A percentile compares a stretch with the other conserved stretches of the same genome.
Conservation (phyloP, 1,284 basidiomycete genomes). For the Albatrellus sp. region DNA sequence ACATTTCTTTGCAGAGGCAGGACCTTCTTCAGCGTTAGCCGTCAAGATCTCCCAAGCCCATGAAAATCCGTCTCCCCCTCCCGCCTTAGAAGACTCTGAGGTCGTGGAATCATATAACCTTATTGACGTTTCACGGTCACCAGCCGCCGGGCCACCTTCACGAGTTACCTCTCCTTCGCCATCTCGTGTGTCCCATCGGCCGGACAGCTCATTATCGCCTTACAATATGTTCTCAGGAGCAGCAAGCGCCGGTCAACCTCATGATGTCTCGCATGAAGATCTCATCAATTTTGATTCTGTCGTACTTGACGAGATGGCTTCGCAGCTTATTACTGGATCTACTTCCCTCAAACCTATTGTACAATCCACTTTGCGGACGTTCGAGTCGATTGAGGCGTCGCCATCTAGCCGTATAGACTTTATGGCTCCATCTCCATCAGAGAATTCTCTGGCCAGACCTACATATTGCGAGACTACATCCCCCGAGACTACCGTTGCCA, state of each 20-base stretch:
- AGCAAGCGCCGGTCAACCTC: background rate
- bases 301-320: no score
- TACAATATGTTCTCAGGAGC: background rate
- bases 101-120: no score
- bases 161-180: background rate
- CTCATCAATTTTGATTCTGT: background rate
- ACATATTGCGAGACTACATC: no score
- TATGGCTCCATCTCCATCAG: no score
- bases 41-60: constrained; percentile 51
- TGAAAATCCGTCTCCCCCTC: constrained; percentile 68
- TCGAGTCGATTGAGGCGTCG: no score
- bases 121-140: background rate
- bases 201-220: background rate
- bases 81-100: constrained; percentile 15
- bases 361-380: no score
- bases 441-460: no score
- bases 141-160: background rate
- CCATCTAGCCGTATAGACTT: no score
- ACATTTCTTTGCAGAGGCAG: constrained; percentile 19
- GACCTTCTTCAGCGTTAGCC: constrained; percentile 55
- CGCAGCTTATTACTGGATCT: no score
- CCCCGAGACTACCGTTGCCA: no score
- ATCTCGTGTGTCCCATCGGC: background rate
- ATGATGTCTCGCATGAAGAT: no score
- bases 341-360: no score